Conservation (phyloP, 352 stramenopile species). For the Globisporangium nunn region DNA sequence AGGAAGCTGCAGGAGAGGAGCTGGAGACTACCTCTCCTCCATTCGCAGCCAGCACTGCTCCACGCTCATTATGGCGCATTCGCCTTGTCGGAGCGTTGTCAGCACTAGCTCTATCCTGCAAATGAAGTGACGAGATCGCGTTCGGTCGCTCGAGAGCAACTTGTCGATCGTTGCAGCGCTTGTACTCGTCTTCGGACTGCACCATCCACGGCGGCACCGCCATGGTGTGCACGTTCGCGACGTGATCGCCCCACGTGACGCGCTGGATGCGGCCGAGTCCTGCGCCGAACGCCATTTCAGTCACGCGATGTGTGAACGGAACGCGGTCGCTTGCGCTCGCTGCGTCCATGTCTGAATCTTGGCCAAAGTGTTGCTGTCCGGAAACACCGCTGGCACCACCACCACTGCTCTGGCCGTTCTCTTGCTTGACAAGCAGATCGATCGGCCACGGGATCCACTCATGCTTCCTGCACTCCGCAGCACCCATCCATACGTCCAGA, state of each 20-base stretch:
- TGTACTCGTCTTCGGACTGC: slow-evolving; percentile 62
- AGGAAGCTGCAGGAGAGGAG: no score
- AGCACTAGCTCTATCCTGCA: neutral
- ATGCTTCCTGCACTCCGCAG: slow-evolving; percentile 15
- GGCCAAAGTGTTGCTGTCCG: no score
- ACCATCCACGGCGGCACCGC: slow-evolving; percentile 76
- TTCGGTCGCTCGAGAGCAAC: neutral
- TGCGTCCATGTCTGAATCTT: no score
- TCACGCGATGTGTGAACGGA: slow-evolving; percentile 34
- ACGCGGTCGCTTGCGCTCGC: neutral
- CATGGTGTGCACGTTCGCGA: slow-evolving; percentile 59
- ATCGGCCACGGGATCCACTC: slow-evolving; percentile 53
- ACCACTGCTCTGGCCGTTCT: slow-evolving; percentile 14
- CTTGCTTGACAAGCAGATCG: slow-evolving; percentile 44
- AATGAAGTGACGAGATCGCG: no score
- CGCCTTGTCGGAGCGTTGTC: no score
- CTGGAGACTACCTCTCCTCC: no score
- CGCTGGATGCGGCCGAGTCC: slow-evolving; percentile 37
- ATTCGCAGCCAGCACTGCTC: no score
- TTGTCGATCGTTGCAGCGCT: slow-evolving; percentile 36
- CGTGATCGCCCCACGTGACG: slow-evolving; percentile 26
- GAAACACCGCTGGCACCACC: no score
- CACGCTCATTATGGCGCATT: no score
- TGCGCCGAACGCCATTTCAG: slow-evolving; percentile 29
- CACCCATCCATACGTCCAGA: no score